Evolutionary conservation across 2,329 filamentous ascomycete genomes (phyloP), one percentile per base, ranked within the genome.

Genomic region (Fusarium sp.): DNA sequence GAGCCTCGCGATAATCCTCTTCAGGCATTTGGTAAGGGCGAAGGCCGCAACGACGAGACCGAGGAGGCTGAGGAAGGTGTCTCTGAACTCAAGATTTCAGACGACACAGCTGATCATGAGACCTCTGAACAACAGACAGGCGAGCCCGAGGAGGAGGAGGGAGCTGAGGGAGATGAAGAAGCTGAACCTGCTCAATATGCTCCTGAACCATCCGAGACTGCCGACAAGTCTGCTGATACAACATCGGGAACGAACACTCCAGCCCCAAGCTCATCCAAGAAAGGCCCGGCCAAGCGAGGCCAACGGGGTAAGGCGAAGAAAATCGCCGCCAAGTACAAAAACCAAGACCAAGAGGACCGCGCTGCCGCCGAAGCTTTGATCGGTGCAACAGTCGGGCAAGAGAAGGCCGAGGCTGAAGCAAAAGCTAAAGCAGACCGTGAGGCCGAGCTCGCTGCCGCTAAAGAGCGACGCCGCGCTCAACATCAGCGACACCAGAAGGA

Each of bases 311-410:
- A 96, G 74, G 88, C 89, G 39, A 97, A 96, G 80, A 96, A 95
- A 75, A 88, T 92, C 2, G 92, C 92, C 4, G 81, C 86, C 56
- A 97, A 97, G 75, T 99, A 99, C 78, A 94, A 91, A 41, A 82
- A 96, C 69, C 95, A 98, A 81, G 94, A 98, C 69, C 93, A 97
- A 52, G 94, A 97, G 76, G 95, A 99, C 72, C 91, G 93, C 11
- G 86, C 85, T 7, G 85, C 93, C 0, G 92, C 93, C 29, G 90
- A 97, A 76, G 84, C 88, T 24, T 83, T 98, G n/a, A 87, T 97
- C n/a, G 95, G 95, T 35, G 89, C 91, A 2, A 80, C 84, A 57
- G 83, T 84, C 0, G 89, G 89, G 1, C 84, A 85, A 34, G 84
- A 91, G 68, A 88, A 88, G 61, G 86, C 85, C 12, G 86, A 90